Conservation (phyloP, 352 stramenopile species). For the Nothophytophthora sp. region DNA sequence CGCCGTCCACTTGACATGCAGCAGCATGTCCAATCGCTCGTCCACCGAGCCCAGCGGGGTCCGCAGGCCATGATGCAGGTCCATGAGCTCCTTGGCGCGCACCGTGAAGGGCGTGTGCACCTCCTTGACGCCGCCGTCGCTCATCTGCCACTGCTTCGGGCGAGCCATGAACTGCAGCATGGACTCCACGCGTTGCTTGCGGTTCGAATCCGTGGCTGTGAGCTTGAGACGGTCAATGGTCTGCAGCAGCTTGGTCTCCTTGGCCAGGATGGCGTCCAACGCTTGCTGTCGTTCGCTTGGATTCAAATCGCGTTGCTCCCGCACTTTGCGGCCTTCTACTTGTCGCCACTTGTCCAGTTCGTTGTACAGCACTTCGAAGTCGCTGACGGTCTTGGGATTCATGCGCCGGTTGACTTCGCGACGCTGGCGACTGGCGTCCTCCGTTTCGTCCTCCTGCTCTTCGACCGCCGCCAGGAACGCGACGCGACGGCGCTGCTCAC, state of each 20-base stretch:
- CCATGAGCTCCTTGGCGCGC: slow-evolving; percentile 88
- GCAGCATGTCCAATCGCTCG: slow-evolving; percentile 88
- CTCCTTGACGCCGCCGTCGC: slow-evolving; percentile 85
- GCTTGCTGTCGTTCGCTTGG: slow-evolving; percentile 36
- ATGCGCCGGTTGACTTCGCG: slow-evolving; percentile 87
- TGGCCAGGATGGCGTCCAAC: slow-evolving; percentile 63
- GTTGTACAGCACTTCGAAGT: slow-evolving; percentile 94
- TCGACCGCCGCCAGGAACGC: slow-evolving; percentile 35
- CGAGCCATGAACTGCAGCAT: slow-evolving; percentile 90
- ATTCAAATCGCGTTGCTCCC: slow-evolving; percentile 38
- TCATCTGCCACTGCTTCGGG: slow-evolving; percentile 93
- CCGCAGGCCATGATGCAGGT: slow-evolving; percentile 86
- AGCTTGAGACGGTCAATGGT: slow-evolving; percentile 91
- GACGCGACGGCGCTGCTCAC: slow-evolving; percentile 36
- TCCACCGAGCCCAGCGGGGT: slow-evolving; percentile 61
- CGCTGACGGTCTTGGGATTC: slow-evolving; percentile 78
- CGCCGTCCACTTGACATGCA: slow-evolving; percentile 94
- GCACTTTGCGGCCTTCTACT: slow-evolving; percentile 79
- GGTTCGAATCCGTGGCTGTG: slow-evolving; percentile 75
- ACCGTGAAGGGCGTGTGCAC: slow-evolving; percentile 91
- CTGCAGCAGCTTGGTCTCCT: slow-evolving; percentile 86
- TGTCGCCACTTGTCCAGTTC: slow-evolving; percentile 93
- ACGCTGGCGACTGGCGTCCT: slow-evolving; percentile 53
- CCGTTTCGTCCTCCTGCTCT: slow-evolving; percentile 48
- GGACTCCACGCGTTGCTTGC: slow-evolving; percentile 80